phyloP scores from a whole-genome alignment of 352 stramenopile species.

The Globisporangium viniferum region DNA sequence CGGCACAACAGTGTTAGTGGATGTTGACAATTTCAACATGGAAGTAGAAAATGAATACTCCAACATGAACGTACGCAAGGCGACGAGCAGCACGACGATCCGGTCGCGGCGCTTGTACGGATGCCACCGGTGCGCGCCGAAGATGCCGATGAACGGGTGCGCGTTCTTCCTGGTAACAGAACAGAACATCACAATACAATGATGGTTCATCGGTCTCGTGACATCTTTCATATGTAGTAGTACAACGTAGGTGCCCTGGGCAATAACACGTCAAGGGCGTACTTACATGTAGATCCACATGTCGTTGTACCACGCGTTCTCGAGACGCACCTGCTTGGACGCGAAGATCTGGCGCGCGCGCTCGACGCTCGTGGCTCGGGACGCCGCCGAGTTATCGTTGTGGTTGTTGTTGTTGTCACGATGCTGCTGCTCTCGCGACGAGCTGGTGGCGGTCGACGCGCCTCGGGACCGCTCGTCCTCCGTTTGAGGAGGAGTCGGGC shows the following conservation, averaged over 20 bases:
- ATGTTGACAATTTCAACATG: background rate
- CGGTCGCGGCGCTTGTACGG: constrained; percentile 52
- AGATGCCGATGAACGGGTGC: constrained; percentile 44
- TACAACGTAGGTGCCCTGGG: background rate
- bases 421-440: background rate
- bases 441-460: constrained; percentile 19
- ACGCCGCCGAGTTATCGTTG: constrained; percentile 2
- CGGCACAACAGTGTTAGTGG: background rate
- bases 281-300: constrained; percentile 64
- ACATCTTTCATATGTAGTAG: background rate
- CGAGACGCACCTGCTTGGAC: constrained; percentile 43
- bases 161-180: constrained; percentile 46
- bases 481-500: constrained; percentile 5
- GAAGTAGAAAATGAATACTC: background rate
- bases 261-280: background rate
- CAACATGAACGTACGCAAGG: constrained; percentile 32
- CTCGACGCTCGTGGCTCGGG: constrained; percentile 19
- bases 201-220: background rate
- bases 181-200: background rate
- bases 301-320: constrained; percentile 37
- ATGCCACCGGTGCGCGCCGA: constrained; percentile 42
- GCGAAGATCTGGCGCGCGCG: constrained; percentile 42
- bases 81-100: constrained; percentile 42
- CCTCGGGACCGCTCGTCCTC: constrained; percentile 19
- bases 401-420: background rate